Evolutionary conservation across 2,329 filamentous ascomycete species (phyloP).

Genomic region (Scedosporium dehoogii): DNA sequence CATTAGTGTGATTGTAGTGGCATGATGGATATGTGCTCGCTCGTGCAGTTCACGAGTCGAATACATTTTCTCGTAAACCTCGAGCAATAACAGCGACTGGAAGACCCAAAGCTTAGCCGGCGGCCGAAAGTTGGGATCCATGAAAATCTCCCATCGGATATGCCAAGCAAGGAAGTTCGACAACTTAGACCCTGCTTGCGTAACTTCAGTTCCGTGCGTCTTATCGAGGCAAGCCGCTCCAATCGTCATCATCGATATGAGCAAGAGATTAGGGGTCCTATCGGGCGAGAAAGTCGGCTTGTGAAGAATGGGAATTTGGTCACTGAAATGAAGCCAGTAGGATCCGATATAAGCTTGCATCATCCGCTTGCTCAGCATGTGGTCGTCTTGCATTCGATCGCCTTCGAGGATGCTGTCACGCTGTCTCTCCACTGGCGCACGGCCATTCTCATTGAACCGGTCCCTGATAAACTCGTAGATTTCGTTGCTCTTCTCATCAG

Average conservation of each 20-base stretch:
- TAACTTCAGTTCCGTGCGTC: constrained; percentile 62
- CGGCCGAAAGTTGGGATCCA: constrained; percentile 78
- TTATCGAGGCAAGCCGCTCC: constrained; percentile 85
- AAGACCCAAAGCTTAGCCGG: constrained; percentile 96
- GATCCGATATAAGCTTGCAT: constrained; percentile 91
- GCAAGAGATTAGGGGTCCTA: constrained; percentile 70
- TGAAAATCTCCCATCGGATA: constrained; percentile 92
- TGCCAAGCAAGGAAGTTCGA: constrained; percentile 90
- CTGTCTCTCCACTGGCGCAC: constrained; percentile 61
- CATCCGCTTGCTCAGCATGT: constrained; percentile 77
- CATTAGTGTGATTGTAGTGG: constrained; percentile 92
- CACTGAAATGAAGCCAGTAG: constrained; percentile 92
- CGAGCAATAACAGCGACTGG: constrained; percentile 77
- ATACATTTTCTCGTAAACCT: constrained; percentile 97
- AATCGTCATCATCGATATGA: constrained; percentile 85
- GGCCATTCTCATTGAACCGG: constrained; percentile 72
- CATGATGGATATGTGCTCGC: constrained; percentile 91
- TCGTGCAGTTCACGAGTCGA: constrained; percentile 87
- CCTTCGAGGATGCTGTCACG: constrained; percentile 73
- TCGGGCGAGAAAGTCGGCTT: constrained; percentile 88
- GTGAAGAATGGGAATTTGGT: constrained; percentile 88
- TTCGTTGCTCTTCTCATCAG: constrained; percentile 78
- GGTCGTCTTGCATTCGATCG: constrained; percentile 54
- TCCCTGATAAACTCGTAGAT: constrained; percentile 72
- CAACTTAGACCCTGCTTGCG: constrained; percentile 67